phyloP scores from a whole-genome alignment of 768 basidiomycete genomes.

The Leccinum broughii region DNA sequence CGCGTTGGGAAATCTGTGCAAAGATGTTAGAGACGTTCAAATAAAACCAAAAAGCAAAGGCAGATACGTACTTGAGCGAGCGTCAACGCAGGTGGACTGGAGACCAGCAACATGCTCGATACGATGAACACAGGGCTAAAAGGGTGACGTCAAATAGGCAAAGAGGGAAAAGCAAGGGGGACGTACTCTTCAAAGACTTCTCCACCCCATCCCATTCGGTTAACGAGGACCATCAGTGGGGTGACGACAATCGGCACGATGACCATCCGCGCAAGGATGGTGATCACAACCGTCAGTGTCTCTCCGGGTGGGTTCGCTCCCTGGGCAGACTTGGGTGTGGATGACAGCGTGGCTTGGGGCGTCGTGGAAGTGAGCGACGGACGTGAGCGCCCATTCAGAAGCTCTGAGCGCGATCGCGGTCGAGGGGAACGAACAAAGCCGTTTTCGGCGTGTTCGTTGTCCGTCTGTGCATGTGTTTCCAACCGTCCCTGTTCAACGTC shows the following conservation, averaged over 20 bases:
- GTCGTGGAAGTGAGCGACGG: neutral
- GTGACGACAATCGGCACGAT: constrained; percentile 77
- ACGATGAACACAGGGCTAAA: constrained; percentile 79
- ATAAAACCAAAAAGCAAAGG: neutral
- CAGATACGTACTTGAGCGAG: constrained; percentile 50
- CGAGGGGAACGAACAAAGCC: neutral
- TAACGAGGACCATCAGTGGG: constrained; percentile 69
- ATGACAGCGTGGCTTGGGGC: neutral
- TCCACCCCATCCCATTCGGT: constrained; percentile 43
- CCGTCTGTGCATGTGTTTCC: constrained; percentile 6
- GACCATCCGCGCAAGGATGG: constrained; percentile 85
- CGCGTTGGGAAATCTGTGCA: constrained; percentile 25
- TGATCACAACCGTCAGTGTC: constrained; percentile 78
- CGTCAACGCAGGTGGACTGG: constrained; percentile 79
- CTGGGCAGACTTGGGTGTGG: neutral
- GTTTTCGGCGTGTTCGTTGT: neutral
- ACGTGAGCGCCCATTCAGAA: neutral
- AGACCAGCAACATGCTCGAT: constrained; percentile 78
- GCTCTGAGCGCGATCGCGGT: constrained; percentile 1
- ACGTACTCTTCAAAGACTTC: constrained; percentile 76
- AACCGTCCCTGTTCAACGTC: constrained; percentile 14
- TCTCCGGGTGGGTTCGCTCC: constrained; percentile 55
- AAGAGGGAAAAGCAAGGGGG: constrained; percentile 31
- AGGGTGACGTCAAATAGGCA: neutral
- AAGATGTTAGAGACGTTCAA: neutral